phyloP scores from a whole-genome alignment of 495 filamentous ascomycete species.

The Poronia punctata region DNA sequence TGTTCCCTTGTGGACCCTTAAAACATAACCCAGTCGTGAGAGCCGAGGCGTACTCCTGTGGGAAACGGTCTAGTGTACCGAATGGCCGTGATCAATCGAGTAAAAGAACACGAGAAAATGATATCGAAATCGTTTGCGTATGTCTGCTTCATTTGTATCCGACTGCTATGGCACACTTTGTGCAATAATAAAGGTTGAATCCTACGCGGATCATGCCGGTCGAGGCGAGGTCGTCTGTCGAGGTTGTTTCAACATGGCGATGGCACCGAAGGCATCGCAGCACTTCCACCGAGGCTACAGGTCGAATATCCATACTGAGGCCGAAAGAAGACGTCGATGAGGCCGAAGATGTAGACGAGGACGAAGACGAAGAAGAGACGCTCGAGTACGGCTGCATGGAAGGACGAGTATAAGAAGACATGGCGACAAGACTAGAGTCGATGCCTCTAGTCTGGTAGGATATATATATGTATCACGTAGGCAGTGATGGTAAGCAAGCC shows the following conservation, averaged over 20 bases:
- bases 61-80: no score
- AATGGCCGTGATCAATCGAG: not conserved
- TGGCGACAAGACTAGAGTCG: not conserved
- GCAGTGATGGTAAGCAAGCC: not conserved
- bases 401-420: slow-evolving; percentile 25
- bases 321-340: slow-evolving; percentile 35
- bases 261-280: slow-evolving; percentile 51
- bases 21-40: no score
- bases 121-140: not conserved
- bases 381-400: slow-evolving; percentile 30
- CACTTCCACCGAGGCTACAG: slow-evolving; percentile 41
- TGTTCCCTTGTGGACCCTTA: no score
- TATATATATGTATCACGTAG: not conserved
- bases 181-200: slow-evolving; percentile 75
- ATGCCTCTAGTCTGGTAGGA: no score
- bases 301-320: slow-evolving; percentile 39
- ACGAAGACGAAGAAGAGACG: no score
- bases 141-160: slow-evolving; percentile 60
- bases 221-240: slow-evolving; percentile 45
- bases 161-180: slow-evolving; percentile 63
- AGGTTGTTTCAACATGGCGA: slow-evolving; percentile 46
- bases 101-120: not conserved
- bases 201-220: slow-evolving; percentile 61
- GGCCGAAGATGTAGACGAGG: slow-evolving; percentile 31
- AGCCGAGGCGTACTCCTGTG: no score